Evolutionary conservation across 2,329 filamentous ascomycete species (phyloP).

Genomic region (Cytospora leucostoma): DNA sequence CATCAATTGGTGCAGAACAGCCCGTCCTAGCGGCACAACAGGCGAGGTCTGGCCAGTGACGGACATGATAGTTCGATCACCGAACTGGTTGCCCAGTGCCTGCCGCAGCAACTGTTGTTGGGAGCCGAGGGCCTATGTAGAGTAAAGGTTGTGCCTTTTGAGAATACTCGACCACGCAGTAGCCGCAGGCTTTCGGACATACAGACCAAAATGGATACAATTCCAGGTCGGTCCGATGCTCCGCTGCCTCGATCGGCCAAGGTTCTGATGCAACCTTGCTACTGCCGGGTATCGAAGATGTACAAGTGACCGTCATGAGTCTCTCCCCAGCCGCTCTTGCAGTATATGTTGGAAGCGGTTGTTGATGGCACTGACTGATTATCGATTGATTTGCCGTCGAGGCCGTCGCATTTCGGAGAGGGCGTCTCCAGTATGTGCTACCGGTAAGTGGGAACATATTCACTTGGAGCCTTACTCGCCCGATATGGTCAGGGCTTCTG

Average conservation of each 20-base stretch:
- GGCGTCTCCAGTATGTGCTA: constrained; percentile 1
- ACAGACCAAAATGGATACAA: not conserved
- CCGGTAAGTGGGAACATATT: not conserved
- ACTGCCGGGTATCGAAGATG: constrained; percentile 2
- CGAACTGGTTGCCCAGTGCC: not conserved
- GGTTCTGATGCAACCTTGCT: not conserved
- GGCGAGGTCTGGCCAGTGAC: not conserved
- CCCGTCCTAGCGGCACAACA: not conserved
- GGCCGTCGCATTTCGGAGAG: not conserved
- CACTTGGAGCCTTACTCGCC: not conserved
- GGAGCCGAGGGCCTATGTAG: not conserved
- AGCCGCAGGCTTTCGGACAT: not conserved
- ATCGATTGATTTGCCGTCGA: not conserved
- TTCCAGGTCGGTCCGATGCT: too few species aligned
- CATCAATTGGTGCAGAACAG: not conserved
- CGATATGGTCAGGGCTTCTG: not conserved
- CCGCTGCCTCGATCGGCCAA: not conserved
- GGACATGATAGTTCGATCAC: not conserved
- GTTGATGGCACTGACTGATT: not conserved
- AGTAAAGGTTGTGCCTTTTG: not conserved
- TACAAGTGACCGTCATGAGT: constrained; percentile 2
- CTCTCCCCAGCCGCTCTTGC: constrained; percentile 1
- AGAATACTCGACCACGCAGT: not conserved
- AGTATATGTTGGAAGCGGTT: not conserved
- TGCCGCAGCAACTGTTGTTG: not conserved